Evolutionary conservation across 805 yeast species (phyloP).

Genomic region (Starmerella bacillaris): DNA sequence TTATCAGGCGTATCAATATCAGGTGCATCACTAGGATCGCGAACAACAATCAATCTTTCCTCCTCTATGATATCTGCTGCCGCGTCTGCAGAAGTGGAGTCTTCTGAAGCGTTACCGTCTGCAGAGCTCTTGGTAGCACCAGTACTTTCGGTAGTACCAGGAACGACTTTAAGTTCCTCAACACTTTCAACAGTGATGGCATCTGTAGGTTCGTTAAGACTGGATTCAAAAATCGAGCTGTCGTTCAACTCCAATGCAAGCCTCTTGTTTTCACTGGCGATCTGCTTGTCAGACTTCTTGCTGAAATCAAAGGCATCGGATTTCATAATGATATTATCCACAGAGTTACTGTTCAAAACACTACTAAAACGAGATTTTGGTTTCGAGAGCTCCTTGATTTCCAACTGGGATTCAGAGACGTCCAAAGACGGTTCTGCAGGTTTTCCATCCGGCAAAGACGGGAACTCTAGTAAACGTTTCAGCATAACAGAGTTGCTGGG

Average conservation of each 20-base stretch:
- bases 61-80: not conserved
- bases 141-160: not conserved
- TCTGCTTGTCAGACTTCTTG: not conserved
- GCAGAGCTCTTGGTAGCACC: not conserved
- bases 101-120: not conserved
- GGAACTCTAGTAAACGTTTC: not conserved
- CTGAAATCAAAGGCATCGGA: slow-evolving; percentile 44
- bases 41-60: not conserved
- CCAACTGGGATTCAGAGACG: not conserved
- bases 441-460: not conserved
- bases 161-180: not conserved
- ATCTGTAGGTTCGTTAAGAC: not conserved
- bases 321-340: slow-evolving; percentile 51
- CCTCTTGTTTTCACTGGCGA: not conserved
- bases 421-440: no score
- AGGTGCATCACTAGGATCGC: not conserved
- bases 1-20: slow-evolving; percentile 21
- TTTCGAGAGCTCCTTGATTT: slow-evolving; percentile 22
- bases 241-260: not conserved
- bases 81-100: not conserved
- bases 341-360: slow-evolving; percentile 27
- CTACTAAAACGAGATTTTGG: slow-evolving; percentile 6
- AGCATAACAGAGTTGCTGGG: not conserved
- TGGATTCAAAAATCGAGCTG: not conserved
- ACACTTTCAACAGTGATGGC: not conserved